Evolutionary conservation across 805 yeast species (phyloP).

Genomic region (Wickerhamiella kurtzmanii): DNA sequence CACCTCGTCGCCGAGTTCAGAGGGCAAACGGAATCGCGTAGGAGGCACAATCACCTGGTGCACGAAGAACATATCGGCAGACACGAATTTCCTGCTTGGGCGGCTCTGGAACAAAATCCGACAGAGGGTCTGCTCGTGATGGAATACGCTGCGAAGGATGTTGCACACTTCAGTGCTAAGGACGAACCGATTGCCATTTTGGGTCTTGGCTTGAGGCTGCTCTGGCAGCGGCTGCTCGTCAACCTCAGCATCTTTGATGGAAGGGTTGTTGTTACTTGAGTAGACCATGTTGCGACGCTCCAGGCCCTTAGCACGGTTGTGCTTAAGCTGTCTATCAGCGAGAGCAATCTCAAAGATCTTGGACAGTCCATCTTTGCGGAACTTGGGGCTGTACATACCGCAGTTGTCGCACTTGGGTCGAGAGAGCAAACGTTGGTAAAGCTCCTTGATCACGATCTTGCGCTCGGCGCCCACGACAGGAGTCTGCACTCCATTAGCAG

Average conservation of each 20-base stretch:
- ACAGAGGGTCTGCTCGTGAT: conserved; percentile 53
- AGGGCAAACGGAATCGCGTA: conserved; percentile 92
- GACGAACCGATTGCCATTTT: conserved; percentile 70
- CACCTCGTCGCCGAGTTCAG: conserved; percentile 88
- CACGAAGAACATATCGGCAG: conserved; percentile 79
- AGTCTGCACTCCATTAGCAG: conserved; percentile 56
- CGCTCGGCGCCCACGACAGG: conserved; percentile 83
- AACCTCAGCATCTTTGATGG: conserved; percentile 15
- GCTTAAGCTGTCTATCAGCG: conserved; percentile 58
- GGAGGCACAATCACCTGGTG: conserved; percentile 89
- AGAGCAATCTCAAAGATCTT: conserved; percentile 84
- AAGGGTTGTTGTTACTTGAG: conserved; percentile 19
- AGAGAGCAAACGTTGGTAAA: conserved; percentile 56
- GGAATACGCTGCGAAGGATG: conserved; percentile 61
- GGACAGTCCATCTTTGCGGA: conserved; percentile 87
- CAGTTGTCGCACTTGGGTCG: conserved; percentile 92
- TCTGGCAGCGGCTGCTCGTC: neutral
- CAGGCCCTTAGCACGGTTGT: conserved; percentile 73
- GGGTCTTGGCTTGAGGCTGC: conserved; percentile 30
- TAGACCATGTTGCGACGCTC: conserved; percentile 58
- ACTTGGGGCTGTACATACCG: conserved; percentile 86
- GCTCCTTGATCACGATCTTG: conserved; percentile 53
- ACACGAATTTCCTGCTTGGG: conserved; percentile 40
- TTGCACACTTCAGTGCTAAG: conserved; percentile 78
- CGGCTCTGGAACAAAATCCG: conserved; percentile 69